Base-by-base conservation (phyloP, 1,284 basidiomycete genomes). In the Phlebopus sp. region DNA sequence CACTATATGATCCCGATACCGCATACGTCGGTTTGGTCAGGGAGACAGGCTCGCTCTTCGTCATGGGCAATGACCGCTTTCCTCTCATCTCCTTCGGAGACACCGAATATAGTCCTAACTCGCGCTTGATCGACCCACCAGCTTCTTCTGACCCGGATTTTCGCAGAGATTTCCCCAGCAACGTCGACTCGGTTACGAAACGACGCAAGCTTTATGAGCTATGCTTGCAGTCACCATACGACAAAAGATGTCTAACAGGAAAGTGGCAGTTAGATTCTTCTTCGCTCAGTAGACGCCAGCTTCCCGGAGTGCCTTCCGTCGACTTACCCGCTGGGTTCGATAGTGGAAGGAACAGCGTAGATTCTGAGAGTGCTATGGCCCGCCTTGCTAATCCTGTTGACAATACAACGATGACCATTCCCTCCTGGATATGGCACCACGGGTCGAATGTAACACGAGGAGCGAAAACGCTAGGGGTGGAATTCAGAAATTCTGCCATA, bases 21-120 rank as follows among this genome's bases (percentile, higher is more conserved):
- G 83, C 87, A 1, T 92, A 84, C 60, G 78, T 93, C 15, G 90
- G 90, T 2, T 71, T 88, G 13, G 77, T 90, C 15, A 77, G 80
- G 45, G 81, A 84, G 59, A 79, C 79, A 0, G 80, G 80, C 11
- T 88, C 87, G 23, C 72, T 92, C 1, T 93, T 81, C 51, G 88
- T 86, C 21, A 83, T 93, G 81, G 84, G 81, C 57, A 82, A 86
- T 1, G 75, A 77, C 13, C 76, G 73, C 14, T 93, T 78, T 60
- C 91, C 90, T 1, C 74, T 92, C 15, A 84, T 90, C 37, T 77
- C 81, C 3, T 90, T 93, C 59, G 77, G 79, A 3, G 74, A 74
- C 50, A 65, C 72, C 11, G 67, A 68, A 42, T 57, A 62, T 27
- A 66, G 54, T 27, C 49, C 59, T 36, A 53, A 64, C 53, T 56